Base-by-base conservation (phyloP, 306 rosid species). In the Vicia sativa region DNA sequence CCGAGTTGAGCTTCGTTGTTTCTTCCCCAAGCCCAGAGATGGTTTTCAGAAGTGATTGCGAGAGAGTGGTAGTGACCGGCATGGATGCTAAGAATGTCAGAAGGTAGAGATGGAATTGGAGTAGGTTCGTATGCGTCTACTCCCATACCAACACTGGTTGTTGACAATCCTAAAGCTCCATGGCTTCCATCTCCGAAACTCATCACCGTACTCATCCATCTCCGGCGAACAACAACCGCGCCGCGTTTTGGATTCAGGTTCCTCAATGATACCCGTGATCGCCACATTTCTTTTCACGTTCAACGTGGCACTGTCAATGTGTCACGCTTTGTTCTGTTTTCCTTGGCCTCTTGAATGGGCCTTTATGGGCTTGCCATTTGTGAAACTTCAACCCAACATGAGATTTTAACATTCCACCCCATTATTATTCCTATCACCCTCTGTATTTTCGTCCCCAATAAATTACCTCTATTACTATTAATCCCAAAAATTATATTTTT, bases 31-130 rank as follows among this genome's bases (percentile, higher is more conserved):
- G 95, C 84, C 98, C 98, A 92, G 26, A 92, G 81, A 37, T 85
- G 76, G 1, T 89, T 93, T 2, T 65, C 61, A 2, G 86, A 81
- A 62, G 87, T 82, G 68, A 86, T 53, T 11, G 91, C 98, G 9
- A 92, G 89, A 39, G 95, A 92, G 78, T 89, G 98, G 55, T 89
- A 92, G 43, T 89, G 98, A 5, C 98, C 98, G 0, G 96, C 93
- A 25, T 74, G 49, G 5, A 92, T 77, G 52, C 76, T 66, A 19
- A 73, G 62, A 8, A 92, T 48, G 19, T 87, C 83, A 11, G 88
- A 49, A 43, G 98, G 98, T 0, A 90, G 82, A 49, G 70, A 74
- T 0, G 85, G 75, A 37, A 90, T 77, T 2, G 68, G 80, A 0
- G 86, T 81, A 5, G 98, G 96, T 72, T 92, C 96, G 79, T 83